phyloP scores from a whole-genome alignment of 2,329 filamentous ascomycete genomes.

The Stagonosporopsis vannaccii region DNA sequence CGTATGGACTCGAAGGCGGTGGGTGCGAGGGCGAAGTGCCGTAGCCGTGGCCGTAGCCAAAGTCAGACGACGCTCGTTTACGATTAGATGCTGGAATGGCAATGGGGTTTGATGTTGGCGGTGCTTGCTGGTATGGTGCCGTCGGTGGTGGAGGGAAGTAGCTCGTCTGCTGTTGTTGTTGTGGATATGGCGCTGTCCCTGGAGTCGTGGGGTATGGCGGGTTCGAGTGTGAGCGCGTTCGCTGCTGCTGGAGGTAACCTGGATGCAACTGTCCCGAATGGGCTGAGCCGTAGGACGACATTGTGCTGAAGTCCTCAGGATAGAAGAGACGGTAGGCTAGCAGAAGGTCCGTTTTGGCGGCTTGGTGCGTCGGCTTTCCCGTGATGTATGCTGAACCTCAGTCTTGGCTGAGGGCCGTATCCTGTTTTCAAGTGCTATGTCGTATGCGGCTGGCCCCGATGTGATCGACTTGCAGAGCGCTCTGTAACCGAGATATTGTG shows the following conservation, averaged over 20 bases:
- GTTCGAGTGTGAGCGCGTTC: slow-evolving; percentile 13
- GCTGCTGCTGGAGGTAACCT: slow-evolving; percentile 22
- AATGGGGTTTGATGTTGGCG: slow-evolving; percentile 7
- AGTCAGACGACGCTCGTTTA: slow-evolving; percentile 2
- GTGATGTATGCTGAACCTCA: slow-evolving; percentile 6
- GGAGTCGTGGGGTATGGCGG: slow-evolving; percentile 28
- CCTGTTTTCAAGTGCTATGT: slow-evolving; percentile 17
- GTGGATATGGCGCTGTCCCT: slow-evolving; percentile 12
- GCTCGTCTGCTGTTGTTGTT: slow-evolving; percentile 6
- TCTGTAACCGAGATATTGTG: slow-evolving; percentile 2
- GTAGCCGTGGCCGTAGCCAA: slow-evolving; percentile 2
- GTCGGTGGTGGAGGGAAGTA: slow-evolving; percentile 18
- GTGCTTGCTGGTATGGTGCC: slow-evolving; percentile 6
- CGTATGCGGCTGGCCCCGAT: slow-evolving; percentile 18
- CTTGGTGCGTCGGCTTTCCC: neutral
- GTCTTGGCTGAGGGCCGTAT: slow-evolving; percentile 11
- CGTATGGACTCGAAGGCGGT: neutral
- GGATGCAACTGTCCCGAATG: slow-evolving; percentile 24
- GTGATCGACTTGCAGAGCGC: slow-evolving; percentile 10
- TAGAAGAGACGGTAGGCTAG: slow-evolving; percentile 15
- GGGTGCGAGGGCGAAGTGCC: slow-evolving; percentile 8
- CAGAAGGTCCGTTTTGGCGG: slow-evolving; percentile 10
- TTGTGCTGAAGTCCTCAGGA: slow-evolving; percentile 17
- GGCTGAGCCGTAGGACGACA: slow-evolving; percentile 35
- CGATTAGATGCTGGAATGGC: slow-evolving; percentile 8